Evolutionary conservation across 2,329 filamentous ascomycete species (phyloP), one percentile per base, ranked within the genome.

Genomic region (Penicillium sp.): DNA sequence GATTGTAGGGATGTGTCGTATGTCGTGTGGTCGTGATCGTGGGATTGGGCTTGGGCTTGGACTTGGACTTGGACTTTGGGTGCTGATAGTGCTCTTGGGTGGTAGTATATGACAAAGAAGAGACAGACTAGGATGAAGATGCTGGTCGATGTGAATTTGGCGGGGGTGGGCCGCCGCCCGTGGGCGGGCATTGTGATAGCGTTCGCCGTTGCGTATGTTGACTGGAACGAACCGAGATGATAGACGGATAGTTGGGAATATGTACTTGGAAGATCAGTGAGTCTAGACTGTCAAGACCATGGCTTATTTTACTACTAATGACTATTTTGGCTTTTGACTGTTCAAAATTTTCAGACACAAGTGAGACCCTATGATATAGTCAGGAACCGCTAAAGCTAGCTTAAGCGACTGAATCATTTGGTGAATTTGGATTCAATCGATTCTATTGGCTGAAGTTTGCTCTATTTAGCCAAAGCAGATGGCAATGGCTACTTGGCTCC

Each of bases 31-130:
- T 22, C 14, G 25, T 14, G 18, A 14, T 22, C 19, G 22, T 25
- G 4, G 5, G 22, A 3, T 2, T 25, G 22, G 3, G 5, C 5
- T 4, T 5, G 5, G 22, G 22, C 22, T 8, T 25, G 22, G 22
- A 6, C 22, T 25, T 5, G 22, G 22, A 2, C 22, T 8, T 25
- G 22, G 22, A 6, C 22, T 25, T 7, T 25, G 22, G 41, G 34
- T 14, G 34, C 19, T 18, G 2, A 22, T 22, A 34, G 4, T 38
- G 22, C 40, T 10, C 16, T 18, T 2, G 47, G 36, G 30, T 46
- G 25, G 30, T 25, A 29, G 31, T 46, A 50, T 10, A 50, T 41
- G 8, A 50, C 28, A 29, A 50, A 46, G 13, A 50, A 45, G n/a
- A 50, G 25, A 27, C 29, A 46, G 34, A 29, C n/a, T 16, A 50